Base-by-base conservation (phyloP, 805 yeast species). In the Metschnikowia kofuensis region DNA sequence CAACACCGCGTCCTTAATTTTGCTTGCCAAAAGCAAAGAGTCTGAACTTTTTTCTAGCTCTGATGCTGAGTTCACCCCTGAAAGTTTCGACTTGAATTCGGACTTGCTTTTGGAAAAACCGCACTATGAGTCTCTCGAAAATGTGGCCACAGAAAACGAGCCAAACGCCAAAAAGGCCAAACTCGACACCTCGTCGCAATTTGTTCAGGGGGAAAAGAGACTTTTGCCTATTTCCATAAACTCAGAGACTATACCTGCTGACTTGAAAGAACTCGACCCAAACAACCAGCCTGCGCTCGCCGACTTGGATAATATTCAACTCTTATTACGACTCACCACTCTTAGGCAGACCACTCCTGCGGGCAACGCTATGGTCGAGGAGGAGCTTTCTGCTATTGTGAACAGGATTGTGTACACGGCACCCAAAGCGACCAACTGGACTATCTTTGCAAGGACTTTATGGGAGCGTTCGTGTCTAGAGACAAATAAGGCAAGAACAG, bases 401-500 rank as follows among this genome's bases (percentile, higher is more conserved):
- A 78, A 79, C 40, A 78, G 99, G 57, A 77, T 92, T 10, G 69
- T 92, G 16, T 79, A 78, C 65, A 75, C 77, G 10, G 60, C 62
- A 4, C 68, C 70, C 5, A 49, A 48, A 13, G 54, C 69, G 1
- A 76, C 79, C 14, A 86, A 88, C 64, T 90, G 96, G 90, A 68
- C 87, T 1, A 65, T 92, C 4, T 89, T 84, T 59, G 81, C 91
- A 2, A 76, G 91, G 53, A 87, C 96, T 0, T 70, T 94, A 39
- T 94, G 97, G 97, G 87, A 85, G 60, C 80, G 98, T 64, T 89
- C 97, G 7, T 59, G 87, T 16, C 71, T 91, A 35, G 99, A 94
- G 64, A 80, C 96, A 0, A 76, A 77, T 43, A 84, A 83, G 55
- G 82, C 96, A 1, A 84, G 87, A 62, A 92, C 97, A 1, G 85